Evolutionary conservation across 768 basidiomycete species (phyloP), one percentile per base, ranked within the genome.

Genomic region (Leccinum incarnatum): DNA sequence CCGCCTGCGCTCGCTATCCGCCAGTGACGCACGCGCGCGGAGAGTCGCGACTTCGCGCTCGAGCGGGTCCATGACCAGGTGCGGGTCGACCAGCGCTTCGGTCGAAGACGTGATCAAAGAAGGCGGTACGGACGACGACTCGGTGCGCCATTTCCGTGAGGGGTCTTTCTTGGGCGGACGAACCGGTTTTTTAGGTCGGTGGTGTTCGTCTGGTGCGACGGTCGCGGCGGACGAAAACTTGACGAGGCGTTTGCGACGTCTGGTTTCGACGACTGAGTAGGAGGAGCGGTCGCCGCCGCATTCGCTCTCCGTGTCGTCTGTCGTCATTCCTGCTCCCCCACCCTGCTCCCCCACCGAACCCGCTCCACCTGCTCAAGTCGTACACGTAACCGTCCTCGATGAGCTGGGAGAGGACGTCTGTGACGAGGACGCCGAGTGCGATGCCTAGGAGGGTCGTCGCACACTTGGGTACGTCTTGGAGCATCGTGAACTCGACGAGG

Each of bases 1-100:
- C 55, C 90, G 80, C 42, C 92, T 81, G 19, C 89, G 83, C 73
- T 94, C 91, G 60, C 85, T 91, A 64, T 92, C 92, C 25, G 92
- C 91, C 58, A 91, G 73, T 19, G 89, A 86, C 8, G 91, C 91
- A 27, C 89, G 83, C 50, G 89, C 85, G 51, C 90, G 82, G 21
- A 94, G 79, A 14, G 83, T 77, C 32, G 87, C 86, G n/a, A 92
- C 81, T 66, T 91, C 88, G 30, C 88, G 83, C 65, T 91, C 88
- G 34, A 83, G 73, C 7, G 86, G 85, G 21, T 84, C 80, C 79
- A 89, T 79, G 30, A 78, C 77, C 27, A 80, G 74, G 42, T 78
- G 77, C 6, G 84, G 81, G 46, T 85, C 86, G 61, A 89, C 77
- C 63, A 83, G 76, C 54, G 86, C 87, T 27, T 88, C 87, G 49